These are phyloP conservation scores for Glycine latifolia DNA, from an alignment of 306 rosid species.

Conservation along the genomic window DNA sequence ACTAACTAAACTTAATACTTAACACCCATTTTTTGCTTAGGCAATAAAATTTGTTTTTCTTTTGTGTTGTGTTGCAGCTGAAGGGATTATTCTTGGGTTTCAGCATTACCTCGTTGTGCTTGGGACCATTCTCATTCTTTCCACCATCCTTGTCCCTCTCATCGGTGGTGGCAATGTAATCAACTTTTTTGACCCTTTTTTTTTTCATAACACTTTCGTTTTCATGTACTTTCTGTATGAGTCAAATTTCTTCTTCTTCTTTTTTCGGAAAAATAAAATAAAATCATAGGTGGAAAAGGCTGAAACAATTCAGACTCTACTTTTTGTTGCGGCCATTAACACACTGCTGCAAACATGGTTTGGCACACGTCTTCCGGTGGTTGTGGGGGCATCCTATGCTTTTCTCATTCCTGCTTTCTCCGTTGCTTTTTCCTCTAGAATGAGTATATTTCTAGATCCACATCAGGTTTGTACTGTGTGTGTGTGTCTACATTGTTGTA, in stretches of 20 bases:
- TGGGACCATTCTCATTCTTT: constrained; percentile 70
- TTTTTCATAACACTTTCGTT: not conserved
- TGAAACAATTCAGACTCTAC: constrained; percentile 75
- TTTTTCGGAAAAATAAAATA: too few relatives aligned
- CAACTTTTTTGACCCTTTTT: not conserved
- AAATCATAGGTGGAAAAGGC: constrained; percentile 80
- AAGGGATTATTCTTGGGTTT: constrained; percentile 76
- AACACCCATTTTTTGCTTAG: not conserved
- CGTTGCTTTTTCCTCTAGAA: constrained; percentile 62
- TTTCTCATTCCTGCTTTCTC: constrained; percentile 70
- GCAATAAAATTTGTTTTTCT: not conserved
- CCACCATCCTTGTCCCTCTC: constrained; percentile 69
- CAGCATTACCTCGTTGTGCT: constrained; percentile 85
- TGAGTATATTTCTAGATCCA: constrained; percentile 57
- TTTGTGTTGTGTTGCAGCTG: constrained; percentile 58
- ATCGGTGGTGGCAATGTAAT: constrained; percentile 97
- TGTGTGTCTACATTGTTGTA: too few relatives aligned
- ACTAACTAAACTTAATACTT: not conserved
- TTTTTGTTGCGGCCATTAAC: constrained; percentile 80
- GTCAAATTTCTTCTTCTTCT: not conserved
- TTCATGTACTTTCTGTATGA: not conserved
- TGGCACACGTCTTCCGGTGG: constrained; percentile 86
- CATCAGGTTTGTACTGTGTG: constrained; percentile 61
- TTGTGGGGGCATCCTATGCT: constrained; percentile 79
- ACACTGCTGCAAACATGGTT: constrained; percentile 76